Conservation (phyloP, 768 basidiomycete genomes). For the Leccinum arenicola region DNA sequence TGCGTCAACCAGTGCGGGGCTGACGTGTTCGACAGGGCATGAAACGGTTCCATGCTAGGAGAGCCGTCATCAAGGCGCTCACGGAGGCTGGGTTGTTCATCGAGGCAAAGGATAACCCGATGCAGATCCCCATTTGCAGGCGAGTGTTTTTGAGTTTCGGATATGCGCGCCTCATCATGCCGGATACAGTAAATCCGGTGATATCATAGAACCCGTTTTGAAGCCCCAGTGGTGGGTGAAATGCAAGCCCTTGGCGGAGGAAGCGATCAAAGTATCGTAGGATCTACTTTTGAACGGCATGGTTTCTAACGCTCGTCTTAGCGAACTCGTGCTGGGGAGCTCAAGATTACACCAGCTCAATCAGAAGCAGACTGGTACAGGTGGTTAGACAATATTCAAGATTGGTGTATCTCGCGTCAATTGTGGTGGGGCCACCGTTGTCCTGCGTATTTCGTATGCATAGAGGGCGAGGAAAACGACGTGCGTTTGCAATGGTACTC, state of each 20-base stretch:
- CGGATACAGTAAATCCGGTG: slow-evolving; percentile 80
- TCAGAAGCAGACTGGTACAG: slow-evolving; percentile 95
- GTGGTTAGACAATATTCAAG: slow-evolving; percentile 93
- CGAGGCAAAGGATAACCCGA: slow-evolving; percentile 93
- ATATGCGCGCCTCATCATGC: slow-evolving; percentile 2
- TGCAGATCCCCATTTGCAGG: slow-evolving; percentile 96
- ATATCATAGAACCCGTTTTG: slow-evolving; percentile 90
- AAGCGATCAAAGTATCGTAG: slow-evolving; percentile 70
- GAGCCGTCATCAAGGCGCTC: slow-evolving; percentile 76
- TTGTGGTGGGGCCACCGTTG: slow-evolving; percentile 99
- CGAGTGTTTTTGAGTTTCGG: slow-evolving; percentile 21
- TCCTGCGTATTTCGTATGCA: slow-evolving; percentile 88
- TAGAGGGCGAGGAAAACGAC: slow-evolving; percentile 73
- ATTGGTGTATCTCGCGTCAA: slow-evolving; percentile 99
- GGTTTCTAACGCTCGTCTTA: slow-evolving; percentile 27
- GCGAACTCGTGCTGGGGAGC: slow-evolving; percentile 88
- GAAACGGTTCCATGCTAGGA: slow-evolving; percentile 94
- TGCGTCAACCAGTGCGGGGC: background rate
- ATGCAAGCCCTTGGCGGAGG: slow-evolving; percentile 87
- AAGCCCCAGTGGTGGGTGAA: slow-evolving; percentile 99
- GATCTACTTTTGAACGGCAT: background rate
- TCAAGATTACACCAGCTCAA: slow-evolving; percentile 75
- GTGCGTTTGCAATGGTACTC: slow-evolving; percentile 36
- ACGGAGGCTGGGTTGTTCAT: slow-evolving; percentile 84
- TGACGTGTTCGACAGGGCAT: slow-evolving; percentile 60